Evolutionary conservation across 129 eudicot species (phyloP).

Genomic region (Dittrichia graveolens): DNA sequence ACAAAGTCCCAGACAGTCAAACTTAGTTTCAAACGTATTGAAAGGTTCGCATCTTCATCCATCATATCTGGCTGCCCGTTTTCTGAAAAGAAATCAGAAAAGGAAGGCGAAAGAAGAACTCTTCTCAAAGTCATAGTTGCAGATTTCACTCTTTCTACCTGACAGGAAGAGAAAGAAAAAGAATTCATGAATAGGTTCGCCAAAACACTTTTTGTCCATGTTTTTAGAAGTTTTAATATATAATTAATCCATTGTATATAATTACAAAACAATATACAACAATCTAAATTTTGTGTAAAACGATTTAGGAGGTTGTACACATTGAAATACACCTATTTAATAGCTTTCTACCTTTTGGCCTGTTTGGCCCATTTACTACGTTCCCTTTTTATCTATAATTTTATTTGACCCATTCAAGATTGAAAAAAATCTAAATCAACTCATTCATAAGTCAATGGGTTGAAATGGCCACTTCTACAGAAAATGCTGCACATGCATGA

Average conservation of each 20-base stretch:
- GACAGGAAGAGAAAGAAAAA: constrained; percentile 25
- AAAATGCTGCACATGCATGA: constrained; percentile 15
- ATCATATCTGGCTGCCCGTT: constrained; percentile 81
- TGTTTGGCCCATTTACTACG: neutral
- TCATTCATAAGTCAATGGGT: neutral
- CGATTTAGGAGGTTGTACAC: constrained; percentile 4
- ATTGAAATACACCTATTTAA: neutral
- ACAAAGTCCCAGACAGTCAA: constrained; percentile 91
- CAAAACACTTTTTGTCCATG: neutral
- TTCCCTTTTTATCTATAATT: neutral
- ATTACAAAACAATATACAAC: neutral
- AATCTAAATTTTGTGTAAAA: neutral
- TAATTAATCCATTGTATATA: neutral
- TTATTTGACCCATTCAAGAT: neutral
- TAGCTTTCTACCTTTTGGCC: neutral
- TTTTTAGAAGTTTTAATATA: neutral
- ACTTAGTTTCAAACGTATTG: constrained; percentile 66
- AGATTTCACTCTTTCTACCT: constrained; percentile 84
- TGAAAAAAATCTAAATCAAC: neutral
- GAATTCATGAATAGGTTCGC: constrained; percentile 13
- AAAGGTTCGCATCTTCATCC: constrained; percentile 93
- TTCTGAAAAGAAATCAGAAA: constrained; percentile 73
- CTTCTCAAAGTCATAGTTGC: constrained; percentile 71
- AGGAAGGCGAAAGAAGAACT: constrained; percentile 74
- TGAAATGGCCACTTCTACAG: constrained; percentile 7